Evolutionary conservation across 768 basidiomycete species (phyloP).

Genomic region (Boletus edulis): DNA sequence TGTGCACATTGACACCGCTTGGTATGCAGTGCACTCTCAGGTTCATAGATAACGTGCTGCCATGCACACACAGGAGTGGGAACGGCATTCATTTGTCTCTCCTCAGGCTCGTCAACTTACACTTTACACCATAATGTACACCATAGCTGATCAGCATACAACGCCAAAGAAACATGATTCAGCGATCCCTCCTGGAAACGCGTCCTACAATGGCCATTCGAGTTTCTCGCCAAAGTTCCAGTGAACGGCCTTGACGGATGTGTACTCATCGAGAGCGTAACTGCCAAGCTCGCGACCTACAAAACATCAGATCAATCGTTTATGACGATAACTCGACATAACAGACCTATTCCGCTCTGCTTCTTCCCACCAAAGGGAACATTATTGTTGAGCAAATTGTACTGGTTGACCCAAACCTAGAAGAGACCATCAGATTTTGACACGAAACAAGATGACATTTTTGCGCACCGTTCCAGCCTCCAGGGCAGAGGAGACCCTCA

Average conservation of each 20-base stretch:
- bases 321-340: background rate
- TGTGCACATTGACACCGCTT: conserved; percentile 9
- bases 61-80: conserved; percentile 4
- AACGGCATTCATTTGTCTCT: conserved; percentile 11
- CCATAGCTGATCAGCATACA: background rate
- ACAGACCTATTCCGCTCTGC: conserved; percentile 77
- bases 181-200: background rate
- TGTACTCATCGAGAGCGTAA: conserved; percentile 83
- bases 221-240: conserved; percentile 86
- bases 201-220: conserved; percentile 66
- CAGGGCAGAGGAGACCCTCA: conserved; percentile 81
- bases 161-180: background rate
- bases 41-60: background rate
- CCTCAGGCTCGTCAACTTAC: conserved; percentile 16
- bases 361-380: conserved; percentile 97
- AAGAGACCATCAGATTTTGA: conserved; percentile 4
- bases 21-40: background rate
- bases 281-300: conserved; percentile 85
- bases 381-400: conserved; percentile 79
- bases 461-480: conserved; percentile 82
- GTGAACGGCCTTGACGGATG: conserved; percentile 77
- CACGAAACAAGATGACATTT: background rate
- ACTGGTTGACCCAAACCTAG: conserved; percentile 92
- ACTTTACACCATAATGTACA: conserved; percentile 1
- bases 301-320: conserved; percentile 7